Evolutionary conservation across 257 asterid species (phyloP).

Genomic region (Nicotiana tabacum): DNA sequence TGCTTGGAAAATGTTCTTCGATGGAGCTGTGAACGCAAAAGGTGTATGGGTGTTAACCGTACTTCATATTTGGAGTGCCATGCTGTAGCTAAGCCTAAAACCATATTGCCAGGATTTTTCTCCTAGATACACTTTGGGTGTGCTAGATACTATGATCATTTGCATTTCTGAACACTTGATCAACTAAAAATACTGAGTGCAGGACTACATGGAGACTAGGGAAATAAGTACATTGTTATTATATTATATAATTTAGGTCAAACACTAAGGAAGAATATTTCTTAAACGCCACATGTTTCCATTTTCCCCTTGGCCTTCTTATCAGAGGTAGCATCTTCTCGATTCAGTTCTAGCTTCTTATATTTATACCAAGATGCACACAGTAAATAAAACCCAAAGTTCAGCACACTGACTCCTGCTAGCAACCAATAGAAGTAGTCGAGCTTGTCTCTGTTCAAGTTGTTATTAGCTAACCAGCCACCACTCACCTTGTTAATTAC

Average conservation of each 20-base stretch:
- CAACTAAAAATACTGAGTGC: neutral
- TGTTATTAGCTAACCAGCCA: conserved; percentile 60
- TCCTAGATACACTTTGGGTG: neutral
- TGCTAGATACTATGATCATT: neutral
- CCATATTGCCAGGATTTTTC: neutral
- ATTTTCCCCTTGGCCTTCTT: neutral
- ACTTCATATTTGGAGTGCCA: neutral
- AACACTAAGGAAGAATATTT: neutral
- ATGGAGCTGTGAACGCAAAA: no score
- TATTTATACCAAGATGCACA: conserved; percentile 65
- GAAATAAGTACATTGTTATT: neutral
- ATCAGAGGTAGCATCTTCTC: neutral
- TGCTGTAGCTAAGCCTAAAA: neutral
- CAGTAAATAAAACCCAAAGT: conserved; percentile 45
- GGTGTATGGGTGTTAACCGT: neutral
- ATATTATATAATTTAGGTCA: neutral
- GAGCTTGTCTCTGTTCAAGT: conserved; percentile 50
- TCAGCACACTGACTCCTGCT: conserved; percentile 38
- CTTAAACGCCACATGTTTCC: neutral
- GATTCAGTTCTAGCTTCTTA: conserved; percentile 38
- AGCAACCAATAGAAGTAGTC: conserved; percentile 62
- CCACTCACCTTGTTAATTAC: conserved; percentile 55
- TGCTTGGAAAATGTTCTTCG: no score
- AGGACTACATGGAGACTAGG: neutral
- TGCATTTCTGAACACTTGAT: neutral